These are phyloP conservation scores for Isabelozyma heimii DNA, from an alignment of 805 yeast species.

Conservation along the genomic window DNA sequence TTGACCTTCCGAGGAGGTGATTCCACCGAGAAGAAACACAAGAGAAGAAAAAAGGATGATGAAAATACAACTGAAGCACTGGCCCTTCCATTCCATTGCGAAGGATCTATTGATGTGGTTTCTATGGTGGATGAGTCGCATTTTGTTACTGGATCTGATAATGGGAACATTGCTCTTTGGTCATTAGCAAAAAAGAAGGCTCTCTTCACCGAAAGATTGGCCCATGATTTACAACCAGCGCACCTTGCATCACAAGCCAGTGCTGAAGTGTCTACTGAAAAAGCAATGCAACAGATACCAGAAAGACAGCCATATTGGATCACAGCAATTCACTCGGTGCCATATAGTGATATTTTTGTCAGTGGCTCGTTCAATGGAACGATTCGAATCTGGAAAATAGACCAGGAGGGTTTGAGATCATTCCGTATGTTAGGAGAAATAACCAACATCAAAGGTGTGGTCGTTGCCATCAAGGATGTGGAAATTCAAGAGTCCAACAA, in stretches of 20 bases:
- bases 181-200: slow-evolving; percentile 89
- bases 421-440: slow-evolving; percentile 59
- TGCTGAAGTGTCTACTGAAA: slow-evolving; percentile 55
- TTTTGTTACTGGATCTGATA: slow-evolving; percentile 93
- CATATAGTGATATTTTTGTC: slow-evolving; percentile 79
- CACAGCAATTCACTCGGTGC: slow-evolving; percentile 76
- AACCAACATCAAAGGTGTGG: slow-evolving; percentile 63
- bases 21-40: slow-evolving; percentile 40
- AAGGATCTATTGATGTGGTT: slow-evolving; percentile 89
- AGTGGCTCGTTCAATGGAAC: slow-evolving; percentile 88
- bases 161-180: slow-evolving; percentile 90
- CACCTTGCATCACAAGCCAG: slow-evolving; percentile 40
- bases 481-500: slow-evolving; percentile 52
- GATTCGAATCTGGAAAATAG: slow-evolving; percentile 74
- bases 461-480: slow-evolving; percentile 59
- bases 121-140: slow-evolving; percentile 89
- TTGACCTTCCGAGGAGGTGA: slow-evolving; percentile 93
- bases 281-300: slow-evolving; percentile 53
- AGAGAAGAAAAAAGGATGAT: slow-evolving; percentile 26
- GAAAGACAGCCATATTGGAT: slow-evolving; percentile 79
- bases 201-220: slow-evolving; percentile 58
- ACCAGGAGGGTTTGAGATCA: slow-evolving; percentile 54
- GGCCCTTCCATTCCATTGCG: slow-evolving; percentile 46
- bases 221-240: slow-evolving; percentile 69
- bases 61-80: slow-evolving; percentile 20